Conservation (phyloP, 345 rosid species). For the Populus simonii region DNA sequence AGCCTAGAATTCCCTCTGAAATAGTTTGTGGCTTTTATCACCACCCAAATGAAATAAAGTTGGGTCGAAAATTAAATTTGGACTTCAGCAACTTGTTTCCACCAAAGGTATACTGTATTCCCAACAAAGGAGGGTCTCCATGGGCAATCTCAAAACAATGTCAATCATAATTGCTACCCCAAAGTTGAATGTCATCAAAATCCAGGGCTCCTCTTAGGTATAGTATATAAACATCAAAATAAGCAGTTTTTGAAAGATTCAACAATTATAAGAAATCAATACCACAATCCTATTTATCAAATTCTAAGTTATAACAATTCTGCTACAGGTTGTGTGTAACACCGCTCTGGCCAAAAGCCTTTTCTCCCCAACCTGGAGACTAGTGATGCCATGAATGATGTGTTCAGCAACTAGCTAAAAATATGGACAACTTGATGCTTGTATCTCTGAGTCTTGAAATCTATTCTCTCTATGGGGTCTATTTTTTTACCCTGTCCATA, state of each 20-base stretch:
- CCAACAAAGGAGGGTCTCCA: neutral
- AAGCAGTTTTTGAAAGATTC: neutral
- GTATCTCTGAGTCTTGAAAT: neutral
- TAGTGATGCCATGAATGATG: neutral
- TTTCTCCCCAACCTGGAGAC: neutral
- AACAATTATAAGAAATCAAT: neutral
- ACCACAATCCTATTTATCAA: neutral
- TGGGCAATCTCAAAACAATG: neutral
- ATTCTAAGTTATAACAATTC: neutral
- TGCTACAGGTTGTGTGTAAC: neutral
- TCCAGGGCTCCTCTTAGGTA: neutral
- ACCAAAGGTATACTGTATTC: neutral
- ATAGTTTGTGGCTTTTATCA: neutral
- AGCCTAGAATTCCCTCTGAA: neutral
- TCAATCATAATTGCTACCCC: neutral
- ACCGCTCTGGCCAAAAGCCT: neutral
- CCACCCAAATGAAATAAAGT: neutral
- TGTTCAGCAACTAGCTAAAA: neutral
- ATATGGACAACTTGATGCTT: neutral
- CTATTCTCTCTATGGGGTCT: neutral
- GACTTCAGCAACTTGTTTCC: neutral
- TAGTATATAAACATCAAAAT: neutral
- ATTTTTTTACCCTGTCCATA: neutral
- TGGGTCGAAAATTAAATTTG: neutral
- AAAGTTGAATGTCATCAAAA: neutral